phyloP scores from a whole-genome alignment of 1,139 yeast species.

The Lodderomyces theae region DNA sequence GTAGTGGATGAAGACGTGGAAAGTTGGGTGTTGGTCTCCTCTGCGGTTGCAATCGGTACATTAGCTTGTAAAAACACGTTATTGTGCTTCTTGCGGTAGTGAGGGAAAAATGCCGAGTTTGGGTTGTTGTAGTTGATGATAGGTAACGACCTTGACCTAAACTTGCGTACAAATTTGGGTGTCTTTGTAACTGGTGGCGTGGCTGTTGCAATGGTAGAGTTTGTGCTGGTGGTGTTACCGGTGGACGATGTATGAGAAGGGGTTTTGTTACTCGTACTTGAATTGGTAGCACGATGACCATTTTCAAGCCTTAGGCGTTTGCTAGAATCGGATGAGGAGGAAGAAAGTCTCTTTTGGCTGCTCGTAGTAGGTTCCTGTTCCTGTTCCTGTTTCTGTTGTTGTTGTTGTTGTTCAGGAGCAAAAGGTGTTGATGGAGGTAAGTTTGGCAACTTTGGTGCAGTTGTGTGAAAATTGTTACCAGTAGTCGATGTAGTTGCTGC shows the following conservation, averaged over 20 bases:
- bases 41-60: slow-evolving; percentile 4
- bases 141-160: slow-evolving; percentile 44
- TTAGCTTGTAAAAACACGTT: slow-evolving; percentile 1
- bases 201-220: no score
- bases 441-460: slow-evolving; percentile 3
- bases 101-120: slow-evolving; percentile 16
- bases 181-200: slow-evolving; percentile 19
- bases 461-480: slow-evolving; percentile 2
- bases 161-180: slow-evolving; percentile 40
- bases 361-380: not conserved
- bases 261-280: slow-evolving; percentile 17
- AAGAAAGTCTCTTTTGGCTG: slow-evolving; percentile 13
- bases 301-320: slow-evolving; percentile 16
- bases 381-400: not conserved
- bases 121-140: slow-evolving; percentile 25
- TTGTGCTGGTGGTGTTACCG: slow-evolving; percentile 7
- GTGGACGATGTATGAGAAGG: slow-evolving; percentile 2
- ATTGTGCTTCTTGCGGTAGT: slow-evolving; percentile 11
- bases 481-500: slow-evolving; percentile 5
- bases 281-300: slow-evolving; percentile 5
- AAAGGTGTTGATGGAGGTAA: slow-evolving; percentile 5
- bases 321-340: slow-evolving; percentile 14
- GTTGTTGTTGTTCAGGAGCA: not conserved
- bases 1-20: slow-evolving; percentile 18
- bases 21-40: no score